Evolutionary conservation across 1,139 yeast species (phyloP), one percentile per base, ranked within the genome.

Genomic region (Sugiyamaella novakii): DNA sequence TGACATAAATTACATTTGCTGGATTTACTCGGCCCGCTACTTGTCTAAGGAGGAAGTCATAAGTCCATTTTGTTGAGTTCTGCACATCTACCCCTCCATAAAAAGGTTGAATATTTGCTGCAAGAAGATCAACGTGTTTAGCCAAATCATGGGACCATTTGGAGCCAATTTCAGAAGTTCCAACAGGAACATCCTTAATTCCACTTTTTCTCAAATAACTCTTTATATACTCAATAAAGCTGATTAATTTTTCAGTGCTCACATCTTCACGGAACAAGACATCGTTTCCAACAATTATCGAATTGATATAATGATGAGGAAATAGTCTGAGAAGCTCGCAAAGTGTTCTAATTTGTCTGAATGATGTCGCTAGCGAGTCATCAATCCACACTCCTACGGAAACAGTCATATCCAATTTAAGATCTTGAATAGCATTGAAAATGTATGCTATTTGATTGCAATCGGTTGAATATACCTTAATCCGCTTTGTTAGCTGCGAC

Each of bases 311-410:
- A 5, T 63, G 51, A 30, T 71, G 62, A 0, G 86, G 85, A 56
- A 76, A 79, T 21, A 63, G 65, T 3, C 53, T 54, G 25, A 84
- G 58, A 0, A 80, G 56, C 1, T 59, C 54, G 3, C 59, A 47
- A 58, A 77, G 72, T 31, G 59, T 58, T 15, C 52, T 44, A 73
- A 81, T 72, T 5, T 66, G 69, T 2, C 66, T 58, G 40, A 80
- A 59, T 53, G 81, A 84, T 2, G 62, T 60, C 15, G 64, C 54
- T 47, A 80, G 77, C 1, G 69, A 65, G 0, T 64, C 62, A 0
- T 82, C 80, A 36, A 83, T 77, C 86, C 86, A 81, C 1, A 84
- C 77, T 0, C 89, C 89, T 61, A 83, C 62, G 0, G 86, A 68
- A 24, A 84, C 62, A 0, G 83, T 77, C 74, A 83, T 72, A 55